Conservation (phyloP, 768 basidiomycete genomes). For the Lactarius trivialis region DNA sequence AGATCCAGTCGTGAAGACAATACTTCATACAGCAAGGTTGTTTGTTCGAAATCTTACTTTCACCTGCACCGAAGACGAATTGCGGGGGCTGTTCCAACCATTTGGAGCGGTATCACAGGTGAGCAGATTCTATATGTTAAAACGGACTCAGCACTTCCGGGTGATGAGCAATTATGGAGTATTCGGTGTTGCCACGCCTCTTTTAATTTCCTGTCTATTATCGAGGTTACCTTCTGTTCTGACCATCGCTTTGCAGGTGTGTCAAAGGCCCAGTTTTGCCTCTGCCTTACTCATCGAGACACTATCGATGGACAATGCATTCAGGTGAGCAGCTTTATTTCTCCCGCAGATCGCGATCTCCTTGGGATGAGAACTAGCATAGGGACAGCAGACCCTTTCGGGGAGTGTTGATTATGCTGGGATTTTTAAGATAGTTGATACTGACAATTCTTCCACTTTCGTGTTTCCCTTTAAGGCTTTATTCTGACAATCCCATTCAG, state of each 20-base stretch:
- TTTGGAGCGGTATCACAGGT: conserved; percentile 80
- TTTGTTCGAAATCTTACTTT: conserved; percentile 97
- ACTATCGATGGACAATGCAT: not conserved
- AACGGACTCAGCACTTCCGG: not conserved
- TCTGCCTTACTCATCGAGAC: conserved; percentile 4
- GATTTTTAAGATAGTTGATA: conserved; percentile 21
- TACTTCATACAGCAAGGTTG: conserved; percentile 69
- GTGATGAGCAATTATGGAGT: conserved; percentile 51
- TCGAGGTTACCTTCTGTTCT: conserved; percentile 6
- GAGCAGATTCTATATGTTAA: conserved; percentile 27
- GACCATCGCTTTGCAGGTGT: conserved; percentile 13
- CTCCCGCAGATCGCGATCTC: not conserved
- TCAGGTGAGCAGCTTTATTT: conserved; percentile 35
- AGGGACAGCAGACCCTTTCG: conserved; percentile 63
- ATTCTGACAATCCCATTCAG: conserved; percentile 28
- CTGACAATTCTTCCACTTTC: conserved; percentile 10
- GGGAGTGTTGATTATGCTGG: conserved; percentile 45
- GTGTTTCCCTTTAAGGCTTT: not conserved
- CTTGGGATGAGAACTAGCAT: conserved; percentile 41
- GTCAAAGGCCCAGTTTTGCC: conserved; percentile 7
- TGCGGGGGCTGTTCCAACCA: conserved; percentile 53
- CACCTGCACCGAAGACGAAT: conserved; percentile 66
- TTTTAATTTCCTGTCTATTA: conserved; percentile 6
- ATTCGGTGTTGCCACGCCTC: conserved; percentile 27
- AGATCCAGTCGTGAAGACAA: conserved; percentile 36